Evolutionary conservation across 768 basidiomycete species (phyloP).

Genomic region (Roridomyces roridus): DNA sequence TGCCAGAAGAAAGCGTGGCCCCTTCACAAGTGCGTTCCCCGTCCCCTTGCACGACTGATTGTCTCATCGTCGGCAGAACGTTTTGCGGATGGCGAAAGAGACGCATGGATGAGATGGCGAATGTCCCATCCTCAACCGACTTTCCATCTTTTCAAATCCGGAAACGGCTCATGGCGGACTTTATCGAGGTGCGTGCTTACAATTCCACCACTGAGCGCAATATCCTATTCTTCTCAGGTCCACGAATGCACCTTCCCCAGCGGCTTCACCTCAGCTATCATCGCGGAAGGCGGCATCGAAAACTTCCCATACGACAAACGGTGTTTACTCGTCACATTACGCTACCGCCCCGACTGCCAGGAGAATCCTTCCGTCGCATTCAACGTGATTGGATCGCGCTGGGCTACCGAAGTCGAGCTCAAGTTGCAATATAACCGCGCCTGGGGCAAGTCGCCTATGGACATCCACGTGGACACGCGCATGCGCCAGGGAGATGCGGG

Average conservation of each 20-base stretch:
- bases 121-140: constrained; percentile 3
- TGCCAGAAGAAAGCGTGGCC: constrained; percentile 17
- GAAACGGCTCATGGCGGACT: constrained; percentile 14
- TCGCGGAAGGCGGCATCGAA: constrained; percentile 12
- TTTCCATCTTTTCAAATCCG: constrained; percentile 12
- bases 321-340: not conserved
- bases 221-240: too few relatives aligned
- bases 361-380: constrained; percentile 18
- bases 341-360: constrained; percentile 13
- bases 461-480: not conserved
- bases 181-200: constrained; percentile 14
- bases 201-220: not conserved
- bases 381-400: not conserved
- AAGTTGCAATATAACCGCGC: not conserved
- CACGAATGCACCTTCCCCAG: constrained; percentile 15
- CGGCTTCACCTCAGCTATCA: constrained; percentile 7
- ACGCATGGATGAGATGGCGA: not conserved
- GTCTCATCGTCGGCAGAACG: not conserved
- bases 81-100: constrained; percentile 11
- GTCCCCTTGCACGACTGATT: not conserved
- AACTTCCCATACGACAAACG: constrained; percentile 4
- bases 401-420: not conserved
- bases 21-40: constrained; percentile 6
- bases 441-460: not conserved
- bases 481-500: not conserved